Evolutionary conservation across 495 filamentous ascomycete species (phyloP).

Genomic region (Letharia columbiana): DNA sequence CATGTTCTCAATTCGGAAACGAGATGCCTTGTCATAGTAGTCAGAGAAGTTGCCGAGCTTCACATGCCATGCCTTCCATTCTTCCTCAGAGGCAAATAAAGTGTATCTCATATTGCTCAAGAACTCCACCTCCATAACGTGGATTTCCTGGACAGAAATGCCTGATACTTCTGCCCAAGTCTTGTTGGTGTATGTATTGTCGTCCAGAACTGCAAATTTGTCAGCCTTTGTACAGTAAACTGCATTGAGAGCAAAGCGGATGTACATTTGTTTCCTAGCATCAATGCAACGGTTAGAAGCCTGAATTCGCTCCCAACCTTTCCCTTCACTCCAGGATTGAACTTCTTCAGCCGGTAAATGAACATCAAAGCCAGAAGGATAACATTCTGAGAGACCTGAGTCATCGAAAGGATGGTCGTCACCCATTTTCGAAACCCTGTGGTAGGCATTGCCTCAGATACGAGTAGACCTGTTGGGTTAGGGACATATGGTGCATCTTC

Average conservation of each 20-base stretch:
- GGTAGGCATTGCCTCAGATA: conserved; percentile 64
- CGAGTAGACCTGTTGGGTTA: conserved; percentile 45
- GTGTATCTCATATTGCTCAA: conserved; percentile 97
- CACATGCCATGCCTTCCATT: conserved; percentile 82
- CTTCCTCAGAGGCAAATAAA: conserved; percentile 66
- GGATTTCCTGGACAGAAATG: conserved; percentile 89
- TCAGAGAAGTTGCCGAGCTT: conserved; percentile 69
- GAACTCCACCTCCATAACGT: conserved; percentile 99
- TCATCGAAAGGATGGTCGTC: conserved; percentile 78
- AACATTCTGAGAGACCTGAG: conserved; percentile 95
- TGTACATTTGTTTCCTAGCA: conserved; percentile 97
- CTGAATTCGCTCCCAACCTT: conserved; percentile 91
- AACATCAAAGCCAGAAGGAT: conserved; percentile 85
- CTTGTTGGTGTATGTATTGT: conserved; percentile 99
- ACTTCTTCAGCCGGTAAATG: conserved; percentile 84
- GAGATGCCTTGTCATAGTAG: conserved; percentile 63
- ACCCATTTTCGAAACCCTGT: conserved; percentile 90
- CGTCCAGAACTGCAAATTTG: conserved; percentile 64
- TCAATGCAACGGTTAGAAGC: conserved; percentile 90
- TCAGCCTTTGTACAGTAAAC: conserved; percentile 25
- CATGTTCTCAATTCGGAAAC: conserved; percentile 18
- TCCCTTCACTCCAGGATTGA: conserved; percentile 78
- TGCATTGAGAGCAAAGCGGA: conserved; percentile 12
- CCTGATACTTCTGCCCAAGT: conserved; percentile 98
- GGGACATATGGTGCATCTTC: conserved; percentile 51